phyloP scores from a whole-genome alignment of 345 rosid genomes.

The Aquilaria malaccensis region DNA sequence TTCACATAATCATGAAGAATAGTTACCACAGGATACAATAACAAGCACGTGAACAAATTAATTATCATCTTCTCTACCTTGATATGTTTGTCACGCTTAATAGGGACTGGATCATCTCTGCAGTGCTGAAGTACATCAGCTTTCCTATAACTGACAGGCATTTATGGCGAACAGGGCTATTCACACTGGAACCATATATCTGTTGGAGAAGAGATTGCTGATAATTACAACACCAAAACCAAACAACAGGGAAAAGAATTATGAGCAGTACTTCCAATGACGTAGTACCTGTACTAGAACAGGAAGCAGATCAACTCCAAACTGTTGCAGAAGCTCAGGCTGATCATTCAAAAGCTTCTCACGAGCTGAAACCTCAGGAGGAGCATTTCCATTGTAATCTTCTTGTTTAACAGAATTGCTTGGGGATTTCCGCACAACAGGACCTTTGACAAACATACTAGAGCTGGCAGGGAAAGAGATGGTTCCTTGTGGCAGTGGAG shows the following conservation, averaged over 20 bases:
- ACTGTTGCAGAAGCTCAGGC: constrained; percentile 90
- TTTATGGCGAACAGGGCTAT: constrained; percentile 87
- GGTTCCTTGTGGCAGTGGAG: constrained; percentile 89
- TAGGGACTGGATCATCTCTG: constrained; percentile 89
- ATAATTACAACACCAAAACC: constrained; percentile 9
- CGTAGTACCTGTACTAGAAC: constrained; percentile 78
- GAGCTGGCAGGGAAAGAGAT: constrained; percentile 80
- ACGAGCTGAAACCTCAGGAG: constrained; percentile 57
- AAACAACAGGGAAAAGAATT: constrained; percentile 7
- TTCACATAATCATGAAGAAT: constrained; percentile 14
- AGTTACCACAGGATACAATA: constrained; percentile 3
- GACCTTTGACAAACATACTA: constrained; percentile 63
- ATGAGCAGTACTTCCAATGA: neutral
- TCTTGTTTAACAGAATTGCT: constrained; percentile 64
- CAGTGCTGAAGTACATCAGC: constrained; percentile 84
- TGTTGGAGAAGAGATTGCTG: constrained; percentile 28
- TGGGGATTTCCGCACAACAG: constrained; percentile 56
- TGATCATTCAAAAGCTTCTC: constrained; percentile 82
- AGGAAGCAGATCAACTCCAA: constrained; percentile 97
- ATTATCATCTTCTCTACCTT: constrained; percentile 39
- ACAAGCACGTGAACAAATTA: neutral
- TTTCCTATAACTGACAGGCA: constrained; percentile 96
- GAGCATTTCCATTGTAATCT: constrained; percentile 41
- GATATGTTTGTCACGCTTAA: constrained; percentile 84
- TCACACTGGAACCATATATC: constrained; percentile 98